Percentiles rank a stretch among this genome's conserved stretches.
phyloP scores from a whole-genome alignment of 495 filamentous ascomycete genomes.

The Articulospora tetracladia region DNA sequence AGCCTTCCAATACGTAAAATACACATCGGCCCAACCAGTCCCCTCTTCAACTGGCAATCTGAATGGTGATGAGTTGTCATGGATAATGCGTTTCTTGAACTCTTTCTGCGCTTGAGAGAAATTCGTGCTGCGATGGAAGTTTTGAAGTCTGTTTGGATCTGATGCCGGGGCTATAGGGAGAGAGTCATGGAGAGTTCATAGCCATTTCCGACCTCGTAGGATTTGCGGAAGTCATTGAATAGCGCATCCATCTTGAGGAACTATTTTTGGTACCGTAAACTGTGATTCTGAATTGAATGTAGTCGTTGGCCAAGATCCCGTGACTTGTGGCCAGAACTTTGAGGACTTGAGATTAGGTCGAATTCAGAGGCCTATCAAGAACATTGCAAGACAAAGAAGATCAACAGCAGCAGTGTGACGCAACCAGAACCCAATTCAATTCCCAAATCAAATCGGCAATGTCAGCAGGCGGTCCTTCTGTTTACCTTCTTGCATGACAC shows the following conservation, averaged over 20 bases:
- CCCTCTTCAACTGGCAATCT: constrained; percentile 60
- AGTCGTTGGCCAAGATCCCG: background rate
- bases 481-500: background rate
- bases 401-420: background rate
- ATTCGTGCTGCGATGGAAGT: constrained; percentile 62
- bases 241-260: constrained; percentile 54
- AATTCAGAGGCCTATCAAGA: too few relatives aligned
- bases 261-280: constrained; percentile 1
- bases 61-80: constrained; percentile 40
- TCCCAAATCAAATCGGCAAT: background rate
- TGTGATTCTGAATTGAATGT: constrained; percentile 3
- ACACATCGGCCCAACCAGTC: constrained; percentile 78
- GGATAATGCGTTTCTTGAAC: constrained; percentile 58
- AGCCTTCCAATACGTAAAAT: constrained; percentile 77
- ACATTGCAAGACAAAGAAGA: background rate
- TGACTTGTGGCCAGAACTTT: constrained; percentile 1
- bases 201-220: constrained; percentile 53
- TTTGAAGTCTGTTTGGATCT: constrained; percentile 52
- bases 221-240: constrained; percentile 57
- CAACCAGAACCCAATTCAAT: background rate
- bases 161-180: constrained; percentile 52
- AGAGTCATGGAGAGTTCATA: constrained; percentile 65
- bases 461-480: too few relatives aligned
- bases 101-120: constrained; percentile 45
- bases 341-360: too few relatives aligned